phyloP scores from a whole-genome alignment of 768 basidiomycete genomes.

The Pilatotrama ljubarskyi region DNA sequence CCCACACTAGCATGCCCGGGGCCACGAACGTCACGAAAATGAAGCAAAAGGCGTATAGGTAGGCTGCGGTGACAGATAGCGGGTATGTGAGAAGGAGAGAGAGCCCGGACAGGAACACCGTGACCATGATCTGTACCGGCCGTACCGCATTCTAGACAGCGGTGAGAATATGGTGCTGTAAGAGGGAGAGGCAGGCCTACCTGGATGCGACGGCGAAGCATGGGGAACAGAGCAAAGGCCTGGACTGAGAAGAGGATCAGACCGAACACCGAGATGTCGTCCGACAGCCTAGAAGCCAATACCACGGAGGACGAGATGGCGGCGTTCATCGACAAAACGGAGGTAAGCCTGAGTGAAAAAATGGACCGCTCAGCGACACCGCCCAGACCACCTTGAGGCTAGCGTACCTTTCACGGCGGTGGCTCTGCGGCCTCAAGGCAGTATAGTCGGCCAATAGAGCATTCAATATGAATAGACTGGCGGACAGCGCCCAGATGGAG shows the following conservation, averaged over 20 bases:
- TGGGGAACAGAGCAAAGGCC: constrained; percentile 80
- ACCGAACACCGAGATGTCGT: constrained; percentile 86
- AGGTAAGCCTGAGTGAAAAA: constrained; percentile 58
- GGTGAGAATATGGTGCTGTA: neutral
- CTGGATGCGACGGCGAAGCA: constrained; percentile 73
- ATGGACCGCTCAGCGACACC: constrained; percentile 12
- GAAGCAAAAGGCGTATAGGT: constrained; percentile 51
- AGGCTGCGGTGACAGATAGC: constrained; percentile 56
- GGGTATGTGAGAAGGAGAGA: constrained; percentile 54
- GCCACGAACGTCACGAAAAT: constrained; percentile 67
- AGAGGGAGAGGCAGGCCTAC: constrained; percentile 37
- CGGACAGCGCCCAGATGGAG: constrained; percentile 95
- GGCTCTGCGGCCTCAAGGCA: constrained; percentile 43
- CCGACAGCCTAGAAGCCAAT: constrained; percentile 82
- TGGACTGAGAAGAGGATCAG: constrained; percentile 84
- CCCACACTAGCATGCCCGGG: constrained; percentile 78
- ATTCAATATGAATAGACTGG: constrained; percentile 79
- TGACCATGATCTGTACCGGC: constrained; percentile 50
- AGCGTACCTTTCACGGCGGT: constrained; percentile 58
- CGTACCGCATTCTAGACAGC: constrained; percentile 47
- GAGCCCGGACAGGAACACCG: constrained; percentile 48
- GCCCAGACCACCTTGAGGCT: neutral
- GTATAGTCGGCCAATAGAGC: constrained; percentile 83
- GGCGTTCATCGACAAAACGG: constrained; percentile 86
- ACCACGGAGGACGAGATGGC: constrained; percentile 93